Evolutionary conservation across 1,284 basidiomycete genomes (phyloP).

Genomic region (Austroboletus novae-zelandiae): DNA sequence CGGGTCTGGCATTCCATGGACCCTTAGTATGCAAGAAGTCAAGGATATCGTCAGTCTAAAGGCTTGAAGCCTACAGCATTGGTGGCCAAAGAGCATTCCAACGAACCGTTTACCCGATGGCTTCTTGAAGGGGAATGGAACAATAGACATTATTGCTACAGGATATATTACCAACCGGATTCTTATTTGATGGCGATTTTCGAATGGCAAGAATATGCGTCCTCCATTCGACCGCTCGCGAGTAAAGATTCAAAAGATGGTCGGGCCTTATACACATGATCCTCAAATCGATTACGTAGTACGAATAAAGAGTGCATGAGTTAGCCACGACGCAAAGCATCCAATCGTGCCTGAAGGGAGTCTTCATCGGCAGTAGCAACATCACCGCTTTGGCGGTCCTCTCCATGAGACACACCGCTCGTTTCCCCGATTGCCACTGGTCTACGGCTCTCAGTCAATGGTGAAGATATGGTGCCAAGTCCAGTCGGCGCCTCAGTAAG

Average conservation of each 20-base stretch:
- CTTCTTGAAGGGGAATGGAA: too few relatives aligned
- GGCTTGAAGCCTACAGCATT: slow-evolving; percentile 35
- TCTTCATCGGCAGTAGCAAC: slow-evolving; percentile 75
- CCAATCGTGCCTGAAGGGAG: slow-evolving; percentile 82
- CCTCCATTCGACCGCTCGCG: too few relatives aligned
- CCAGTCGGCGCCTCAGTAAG: slow-evolving; percentile 82
- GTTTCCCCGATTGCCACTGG: slow-evolving; percentile 80
- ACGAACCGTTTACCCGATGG: too few relatives aligned
- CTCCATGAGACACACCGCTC: slow-evolving; percentile 40
- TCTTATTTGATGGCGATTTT: too few relatives aligned
- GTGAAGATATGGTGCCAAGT: slow-evolving; percentile 55
- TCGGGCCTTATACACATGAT: slow-evolving; percentile 1
- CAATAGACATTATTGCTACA: neutral
- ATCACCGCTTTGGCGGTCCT: slow-evolving; percentile 35
- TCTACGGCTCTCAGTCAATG: slow-evolving; percentile 64
- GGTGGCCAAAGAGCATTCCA: neutral
- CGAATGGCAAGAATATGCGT: neutral
- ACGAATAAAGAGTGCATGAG: slow-evolving; percentile 1
- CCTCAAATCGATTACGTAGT: slow-evolving; percentile 1
- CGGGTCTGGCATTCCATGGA: slow-evolving; percentile 89
- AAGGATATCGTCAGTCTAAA: slow-evolving; percentile 66
- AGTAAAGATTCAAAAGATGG: neutral
- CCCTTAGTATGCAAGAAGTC: slow-evolving; percentile 76
- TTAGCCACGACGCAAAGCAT: slow-evolving; percentile 72
- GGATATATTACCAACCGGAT: too few relatives aligned